Percentiles rank a stretch among this genome's conserved stretches.
Conservation (phyloP, 768 basidiomycete species). For the Rossbeevera mucosa region DNA sequence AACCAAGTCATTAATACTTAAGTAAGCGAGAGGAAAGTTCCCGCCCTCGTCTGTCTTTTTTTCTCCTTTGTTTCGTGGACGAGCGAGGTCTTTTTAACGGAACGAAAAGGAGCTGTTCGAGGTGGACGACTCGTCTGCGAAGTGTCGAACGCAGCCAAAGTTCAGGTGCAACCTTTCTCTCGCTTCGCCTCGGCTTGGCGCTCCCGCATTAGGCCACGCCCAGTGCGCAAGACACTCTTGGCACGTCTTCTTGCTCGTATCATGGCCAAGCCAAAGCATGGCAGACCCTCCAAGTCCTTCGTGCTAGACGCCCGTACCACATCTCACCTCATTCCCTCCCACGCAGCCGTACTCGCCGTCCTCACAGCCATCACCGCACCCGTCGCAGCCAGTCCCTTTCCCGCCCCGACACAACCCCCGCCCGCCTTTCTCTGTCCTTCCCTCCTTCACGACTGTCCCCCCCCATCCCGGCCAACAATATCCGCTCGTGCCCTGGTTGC, state of each 20-base stretch:
- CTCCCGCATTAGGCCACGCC: slow-evolving; percentile 31
- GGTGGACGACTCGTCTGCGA: background rate
- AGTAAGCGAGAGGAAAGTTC: slow-evolving; percentile 10
- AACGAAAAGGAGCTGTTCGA: background rate
- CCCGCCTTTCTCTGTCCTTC: slow-evolving; percentile 62
- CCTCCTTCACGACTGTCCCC: slow-evolving; percentile 21
- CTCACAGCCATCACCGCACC: slow-evolving; percentile 53
- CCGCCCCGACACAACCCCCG: slow-evolving; percentile 33
- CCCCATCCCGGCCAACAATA: slow-evolving; percentile 5
- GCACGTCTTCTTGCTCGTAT: slow-evolving; percentile 35
- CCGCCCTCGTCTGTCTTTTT: slow-evolving; percentile 7
- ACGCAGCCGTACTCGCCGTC: slow-evolving; percentile 48
- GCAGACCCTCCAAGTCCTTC: no score
- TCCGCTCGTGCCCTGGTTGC: slow-evolving; percentile 35
- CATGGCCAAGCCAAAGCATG: slow-evolving; percentile 54
- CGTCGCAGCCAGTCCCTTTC: slow-evolving; percentile 44
- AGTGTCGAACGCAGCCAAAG: background rate
- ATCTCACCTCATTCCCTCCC: slow-evolving; percentile 37
- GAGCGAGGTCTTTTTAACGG: background rate
- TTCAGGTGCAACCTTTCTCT: background rate
- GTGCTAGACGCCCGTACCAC: background rate
- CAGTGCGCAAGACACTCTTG: slow-evolving; percentile 33
- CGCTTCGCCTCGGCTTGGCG: slow-evolving; percentile 8
- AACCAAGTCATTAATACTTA: slow-evolving; percentile 19
- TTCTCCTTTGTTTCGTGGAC: slow-evolving; percentile 1